Percentiles rank a stretch among this genome's conserved stretches.
Evolutionary conservation across 2,329 filamentous ascomycete genomes (phyloP).

Genomic region (Talaromyces pinophilus): DNA sequence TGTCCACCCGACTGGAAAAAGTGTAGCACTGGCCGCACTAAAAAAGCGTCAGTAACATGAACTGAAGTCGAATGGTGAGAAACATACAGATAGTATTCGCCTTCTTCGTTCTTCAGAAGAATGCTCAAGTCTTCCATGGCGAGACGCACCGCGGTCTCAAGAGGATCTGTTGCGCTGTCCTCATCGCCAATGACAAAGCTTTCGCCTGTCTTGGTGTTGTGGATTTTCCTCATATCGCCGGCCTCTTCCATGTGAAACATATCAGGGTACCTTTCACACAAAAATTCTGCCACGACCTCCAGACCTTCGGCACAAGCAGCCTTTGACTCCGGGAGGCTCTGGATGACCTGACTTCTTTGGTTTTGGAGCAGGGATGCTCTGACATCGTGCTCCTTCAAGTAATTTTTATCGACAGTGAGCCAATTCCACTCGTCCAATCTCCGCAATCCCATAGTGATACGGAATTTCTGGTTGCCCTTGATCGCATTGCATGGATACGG

Average conservation of each 20-base stretch:
- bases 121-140: constrained; percentile 57
- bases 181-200: constrained; percentile 43
- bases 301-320: constrained; percentile 52
- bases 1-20: constrained; percentile 57
- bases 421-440: constrained; percentile 51
- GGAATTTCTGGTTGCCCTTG: constrained; percentile 42
- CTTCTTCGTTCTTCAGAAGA: constrained; percentile 48
- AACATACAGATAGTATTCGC: constrained; percentile 52
- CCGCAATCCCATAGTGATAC: constrained; percentile 52
- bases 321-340: constrained; percentile 48
- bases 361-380: constrained; percentile 45
- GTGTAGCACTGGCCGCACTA: constrained; percentile 53
- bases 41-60: constrained; percentile 11
- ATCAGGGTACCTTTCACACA: constrained; percentile 47
- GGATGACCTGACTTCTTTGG: constrained; percentile 46
- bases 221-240: constrained; percentile 35
- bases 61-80: background rate
- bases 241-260: constrained; percentile 42
- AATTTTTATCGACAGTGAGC: constrained; percentile 52
- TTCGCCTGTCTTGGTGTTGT: constrained; percentile 50
- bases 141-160: constrained; percentile 54
- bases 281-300: constrained; percentile 48
- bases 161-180: constrained; percentile 42
- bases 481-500: constrained; percentile 44
- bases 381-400: constrained; percentile 47